Conservation (phyloP, 2,329 filamentous ascomycete genomes). For the Apiospora kogelbergensis region DNA sequence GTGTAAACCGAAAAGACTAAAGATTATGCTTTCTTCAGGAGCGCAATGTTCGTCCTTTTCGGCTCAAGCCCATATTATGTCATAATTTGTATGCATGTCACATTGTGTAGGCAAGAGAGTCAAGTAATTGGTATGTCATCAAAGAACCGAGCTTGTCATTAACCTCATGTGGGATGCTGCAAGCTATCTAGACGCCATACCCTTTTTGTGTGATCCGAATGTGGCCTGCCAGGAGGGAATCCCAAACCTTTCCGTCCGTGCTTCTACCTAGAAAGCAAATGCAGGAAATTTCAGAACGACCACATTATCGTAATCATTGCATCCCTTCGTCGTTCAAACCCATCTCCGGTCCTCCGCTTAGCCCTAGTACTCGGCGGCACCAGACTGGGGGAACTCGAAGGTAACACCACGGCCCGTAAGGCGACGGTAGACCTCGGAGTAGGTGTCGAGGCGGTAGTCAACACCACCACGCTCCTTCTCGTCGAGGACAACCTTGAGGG, state of each 20-base stretch:
- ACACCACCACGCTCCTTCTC: constrained; percentile 99
- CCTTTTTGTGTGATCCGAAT: constrained; percentile 31
- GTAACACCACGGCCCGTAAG: constrained; percentile 94
- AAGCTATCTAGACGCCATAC: constrained; percentile 55
- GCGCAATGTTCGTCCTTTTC: not conserved
- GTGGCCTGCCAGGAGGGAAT: constrained; percentile 23
- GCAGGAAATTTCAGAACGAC: constrained; percentile 8
- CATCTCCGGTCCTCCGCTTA: constrained; percentile 27
- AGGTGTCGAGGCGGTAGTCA: constrained; percentile 99
- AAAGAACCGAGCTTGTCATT: constrained; percentile 40
- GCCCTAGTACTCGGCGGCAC: constrained; percentile 76
- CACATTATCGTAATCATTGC: constrained; percentile 8
- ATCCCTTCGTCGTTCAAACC: constrained; percentile 3
- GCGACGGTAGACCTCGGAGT: constrained; percentile 98
- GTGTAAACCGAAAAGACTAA: not conserved
- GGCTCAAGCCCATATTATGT: too few relatives aligned
- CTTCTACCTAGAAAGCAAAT: constrained; percentile 24
- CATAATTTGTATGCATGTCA: not conserved
- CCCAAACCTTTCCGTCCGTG: constrained; percentile 24
- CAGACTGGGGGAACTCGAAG: constrained; percentile 97
- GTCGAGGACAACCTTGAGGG: constrained; percentile 98
- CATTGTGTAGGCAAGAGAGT: not conserved
- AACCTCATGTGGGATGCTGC: constrained; percentile 29
- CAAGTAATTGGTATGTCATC: constrained; percentile 19
- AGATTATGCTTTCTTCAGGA: not conserved